Base-by-base conservation (phyloP, 192 early-diverging fungal genomes). In the Umbelopsis ramanniana region DNA sequence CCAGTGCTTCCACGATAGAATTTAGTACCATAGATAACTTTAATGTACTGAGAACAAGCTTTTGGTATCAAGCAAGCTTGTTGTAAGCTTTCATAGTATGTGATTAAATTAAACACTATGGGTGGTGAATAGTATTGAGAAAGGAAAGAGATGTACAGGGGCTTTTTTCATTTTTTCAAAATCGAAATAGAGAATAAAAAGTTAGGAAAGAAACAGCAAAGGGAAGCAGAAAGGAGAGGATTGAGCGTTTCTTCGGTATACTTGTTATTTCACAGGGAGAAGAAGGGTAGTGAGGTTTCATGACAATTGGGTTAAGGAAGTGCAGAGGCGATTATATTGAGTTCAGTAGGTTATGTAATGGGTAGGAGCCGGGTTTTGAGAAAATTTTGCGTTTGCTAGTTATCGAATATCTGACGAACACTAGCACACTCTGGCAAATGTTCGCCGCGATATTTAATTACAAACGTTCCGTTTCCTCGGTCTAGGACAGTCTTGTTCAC, bases 401-500 rank as follows among this genome's bases (percentile, higher is more conserved):
- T 63, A 29, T 63, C 57, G 17, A 63, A 63, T 17, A 63, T 63
- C 33, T 63, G 57, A 26, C 57, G 57, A 29, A 86, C 77, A 50
- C 74, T 83, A 45, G 79, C 79, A 63, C 86, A 88, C 48, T 84
- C 83, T 10, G 76, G 68, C 52, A 88, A 68, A 75, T 88, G 86
- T 43, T 75, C 57, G 7, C 86, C 86, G 22, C 86, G 67, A 63
- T 84, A 84, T 74, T 88, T 88, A 63, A 85, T 88, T 3, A 83
- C 66, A 45, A 81, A 88, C 22, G 79, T 83, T 38, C 83, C 84
- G 52, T 82, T 81, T 71, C 79, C 83, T 45, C 77, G 81, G 40
- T 81, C 82, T 6, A 84, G 84, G n/a, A 88, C 86, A 2, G 86
- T 88, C 67, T 88, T 88, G 55, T 88, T 88, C 19, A 88, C 86